A percentile compares a stretch with the other conserved stretches of the same genome.
phyloP scores from a whole-genome alignment of 495 filamentous ascomycete genomes.

The Penicillium waksmanii region DNA sequence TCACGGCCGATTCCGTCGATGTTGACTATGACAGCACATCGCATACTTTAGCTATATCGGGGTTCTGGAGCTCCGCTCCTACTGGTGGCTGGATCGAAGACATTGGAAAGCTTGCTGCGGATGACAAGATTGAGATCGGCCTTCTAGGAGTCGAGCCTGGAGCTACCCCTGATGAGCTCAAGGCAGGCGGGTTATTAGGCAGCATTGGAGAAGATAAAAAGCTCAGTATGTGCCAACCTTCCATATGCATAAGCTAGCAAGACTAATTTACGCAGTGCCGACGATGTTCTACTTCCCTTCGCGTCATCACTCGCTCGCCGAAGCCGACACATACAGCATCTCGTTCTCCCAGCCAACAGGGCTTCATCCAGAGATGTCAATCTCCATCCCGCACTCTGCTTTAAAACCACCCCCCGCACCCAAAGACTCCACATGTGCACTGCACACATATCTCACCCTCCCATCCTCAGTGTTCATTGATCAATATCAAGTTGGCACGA shows the following conservation, averaged over 20 bases:
- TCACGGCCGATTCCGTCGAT: conserved; percentile 68
- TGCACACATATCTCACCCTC: conserved; percentile 85
- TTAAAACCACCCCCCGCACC: conserved; percentile 38
- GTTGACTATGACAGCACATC: conserved; percentile 77
- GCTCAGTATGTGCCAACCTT: conserved; percentile 55
- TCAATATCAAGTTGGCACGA: conserved; percentile 74
- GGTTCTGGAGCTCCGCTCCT: conserved; percentile 59
- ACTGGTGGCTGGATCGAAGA: conserved; percentile 52
- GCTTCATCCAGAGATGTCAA: conserved; percentile 82
- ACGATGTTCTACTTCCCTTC: conserved; percentile 90
- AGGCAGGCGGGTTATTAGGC: conserved; percentile 76
- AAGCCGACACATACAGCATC: conserved; percentile 46
- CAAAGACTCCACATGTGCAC: conserved; percentile 58
- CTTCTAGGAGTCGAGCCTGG: conserved; percentile 71
- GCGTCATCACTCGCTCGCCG: conserved; percentile 68
- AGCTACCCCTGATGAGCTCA: conserved; percentile 69
- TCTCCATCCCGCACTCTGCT: conserved; percentile 47
- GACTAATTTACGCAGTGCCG: conserved; percentile 51
- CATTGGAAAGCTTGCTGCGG: conserved; percentile 40
- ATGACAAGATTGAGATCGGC: conserved; percentile 73
- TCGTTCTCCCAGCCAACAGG: conserved; percentile 72
- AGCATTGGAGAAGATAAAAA: conserved; percentile 76
- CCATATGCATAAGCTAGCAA: background rate
- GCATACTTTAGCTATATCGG: conserved; percentile 63
- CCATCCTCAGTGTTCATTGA: conserved; percentile 86